Percentiles rank a stretch among this genome's conserved stretches.
phyloP scores from a whole-genome alignment of 2,329 filamentous ascomycete species.

The Salinomyces thailandicus region DNA sequence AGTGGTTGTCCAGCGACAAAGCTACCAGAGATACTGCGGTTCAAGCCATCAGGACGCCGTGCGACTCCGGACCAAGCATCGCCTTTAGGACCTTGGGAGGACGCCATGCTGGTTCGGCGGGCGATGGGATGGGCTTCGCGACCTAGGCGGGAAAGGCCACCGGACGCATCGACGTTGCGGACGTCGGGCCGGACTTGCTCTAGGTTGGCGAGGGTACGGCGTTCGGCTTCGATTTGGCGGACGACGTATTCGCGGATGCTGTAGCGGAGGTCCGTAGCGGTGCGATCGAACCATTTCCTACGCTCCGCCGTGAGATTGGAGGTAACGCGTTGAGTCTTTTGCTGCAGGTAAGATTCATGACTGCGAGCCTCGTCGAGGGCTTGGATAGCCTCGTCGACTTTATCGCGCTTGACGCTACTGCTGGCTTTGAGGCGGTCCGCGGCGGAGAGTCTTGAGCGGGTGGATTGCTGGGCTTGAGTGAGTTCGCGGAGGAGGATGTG shows the following conservation, averaged over 20 bases:
- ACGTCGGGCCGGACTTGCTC: slow-evolving; percentile 90
- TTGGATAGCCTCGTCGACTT: slow-evolving; percentile 94
- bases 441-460: slow-evolving; percentile 70
- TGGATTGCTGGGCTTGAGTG: slow-evolving; percentile 76
- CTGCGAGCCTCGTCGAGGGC: slow-evolving; percentile 78
- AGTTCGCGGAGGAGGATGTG: slow-evolving; percentile 93
- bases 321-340: slow-evolving; percentile 83
- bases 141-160: slow-evolving; percentile 79
- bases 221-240: slow-evolving; percentile 89
- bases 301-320: slow-evolving; percentile 80
- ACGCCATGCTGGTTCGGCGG: slow-evolving; percentile 70
- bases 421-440: slow-evolving; percentile 82
- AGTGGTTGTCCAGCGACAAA: slow-evolving; percentile 37
- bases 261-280: slow-evolving; percentile 68
- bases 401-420: slow-evolving; percentile 80
- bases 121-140: slow-evolving; percentile 70
- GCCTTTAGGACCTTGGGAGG: slow-evolving; percentile 92
- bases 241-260: slow-evolving; percentile 87
- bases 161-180: slow-evolving; percentile 79
- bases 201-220: slow-evolving; percentile 81
- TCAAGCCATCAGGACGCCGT: slow-evolving; percentile 66
- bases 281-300: slow-evolving; percentile 81
- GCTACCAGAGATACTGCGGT: slow-evolving; percentile 64
- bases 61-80: slow-evolving; percentile 96
- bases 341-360: slow-evolving; percentile 68